A percentile compares a stretch with the other conserved stretches of the same genome.
Evolutionary conservation across 306 rosid genomes (phyloP).

Genomic region (Pyrus betulifolia): DNA sequence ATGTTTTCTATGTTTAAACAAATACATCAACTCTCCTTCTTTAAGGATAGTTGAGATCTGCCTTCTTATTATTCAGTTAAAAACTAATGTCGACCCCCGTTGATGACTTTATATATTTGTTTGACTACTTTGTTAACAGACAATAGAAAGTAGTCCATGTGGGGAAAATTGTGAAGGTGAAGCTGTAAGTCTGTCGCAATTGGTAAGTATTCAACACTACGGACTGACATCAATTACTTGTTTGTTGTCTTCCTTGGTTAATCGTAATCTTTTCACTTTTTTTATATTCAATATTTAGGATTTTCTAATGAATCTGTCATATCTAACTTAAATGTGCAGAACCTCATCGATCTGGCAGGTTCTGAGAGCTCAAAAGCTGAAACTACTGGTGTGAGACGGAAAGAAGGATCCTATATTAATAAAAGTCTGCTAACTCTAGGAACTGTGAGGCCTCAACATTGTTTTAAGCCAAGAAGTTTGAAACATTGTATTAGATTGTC

Average conservation of each 20-base stretch:
- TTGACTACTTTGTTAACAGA: conserved; percentile 45
- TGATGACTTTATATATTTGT: not conserved
- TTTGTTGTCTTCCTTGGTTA: conserved; percentile 19
- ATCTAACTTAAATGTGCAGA: conserved; percentile 73
- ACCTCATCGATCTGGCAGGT: conserved; percentile 99
- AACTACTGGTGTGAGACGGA: conserved; percentile 94
- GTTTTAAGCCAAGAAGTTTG: conserved; percentile 13
- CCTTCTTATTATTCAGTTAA: not conserved
- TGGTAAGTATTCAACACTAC: conserved; percentile 48
- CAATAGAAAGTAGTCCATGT: conserved; percentile 84
- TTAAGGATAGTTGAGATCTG: not conserved
- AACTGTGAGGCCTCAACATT: conserved; percentile 78
- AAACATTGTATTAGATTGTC: not conserved
- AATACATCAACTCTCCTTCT: not conserved
- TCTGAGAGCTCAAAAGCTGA: conserved; percentile 99
- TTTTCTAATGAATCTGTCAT: conserved; percentile 28
- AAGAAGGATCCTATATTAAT: conserved; percentile 97
- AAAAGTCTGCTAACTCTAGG: conserved; percentile 97
- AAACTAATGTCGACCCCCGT: not conserved
- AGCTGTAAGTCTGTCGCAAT: conserved; percentile 85
- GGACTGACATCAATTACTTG: conserved; percentile 3
- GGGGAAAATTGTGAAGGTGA: conserved; percentile 90
- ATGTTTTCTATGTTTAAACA: too few species aligned
- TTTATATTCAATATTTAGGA: conserved; percentile 5
- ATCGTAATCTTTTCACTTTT: conserved; percentile 1